Evolutionary conservation across 225 moss, liverwort and hornwort genomes (phyloP), one percentile per base, ranked within the genome.

Genomic region (Lunularia cruciata): DNA sequence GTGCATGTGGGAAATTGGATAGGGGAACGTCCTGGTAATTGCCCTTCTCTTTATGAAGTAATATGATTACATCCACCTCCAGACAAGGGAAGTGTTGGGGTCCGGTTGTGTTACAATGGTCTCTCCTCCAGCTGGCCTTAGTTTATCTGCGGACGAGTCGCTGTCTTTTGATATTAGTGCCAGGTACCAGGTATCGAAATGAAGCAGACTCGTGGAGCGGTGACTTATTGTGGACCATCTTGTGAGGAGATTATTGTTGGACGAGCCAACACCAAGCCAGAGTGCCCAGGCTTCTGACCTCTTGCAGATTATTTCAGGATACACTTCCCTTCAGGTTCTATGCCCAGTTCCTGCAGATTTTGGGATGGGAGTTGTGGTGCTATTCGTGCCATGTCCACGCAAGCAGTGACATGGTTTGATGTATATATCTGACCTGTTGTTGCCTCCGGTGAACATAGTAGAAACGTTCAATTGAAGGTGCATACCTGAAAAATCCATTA

Each of bases 121-220:
- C 19, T 32, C 42, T 46, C 70, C 56, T 11, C 20, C 33, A 59
- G 45, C 6, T 33, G 40, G 31, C 40, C 26, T 13, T 28, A 43
- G 22, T 51, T 48, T 28, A 33, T 51, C 51, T 22, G 67, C 67
- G 35, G 20, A 67, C 35, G 48, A 36, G 51, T 51, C 20, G 20
- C 31, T 65, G 20, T 9, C 51, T 22, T 25, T 48, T 3, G 49
- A 33, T 35, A 35, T 34, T 10, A 36, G 15, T 61, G 49, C n/a
- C n/a, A n/a, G 33, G 31, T 16, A 46, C 6, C 20, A 19, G 19
- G 31, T 25, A 49, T 30, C 13, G 65, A 49, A 33, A 5, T 66
- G 48, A 48, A 47, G 32, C 65, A 66, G 65, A 66, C 65, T 48
- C 63, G 27, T 34, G 33, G 48, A 66, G 65, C 33, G 16, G 48